Base-by-base conservation (phyloP, 1,139 yeast genomes). In the Insectozyma bohioensis region DNA sequence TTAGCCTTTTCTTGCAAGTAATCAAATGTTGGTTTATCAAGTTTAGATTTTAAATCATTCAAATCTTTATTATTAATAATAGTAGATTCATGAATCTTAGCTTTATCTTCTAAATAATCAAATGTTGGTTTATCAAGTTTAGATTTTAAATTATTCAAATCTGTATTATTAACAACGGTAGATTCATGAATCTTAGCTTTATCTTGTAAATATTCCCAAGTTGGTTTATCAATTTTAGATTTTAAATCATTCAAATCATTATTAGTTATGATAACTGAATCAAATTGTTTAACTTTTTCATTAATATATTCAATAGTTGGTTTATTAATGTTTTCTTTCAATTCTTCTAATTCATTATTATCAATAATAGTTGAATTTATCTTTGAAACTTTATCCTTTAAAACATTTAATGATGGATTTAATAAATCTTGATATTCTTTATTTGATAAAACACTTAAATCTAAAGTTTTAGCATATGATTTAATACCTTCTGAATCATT, bases 1-100 rank as follows among this genome's bases (percentile, higher is more conserved):
- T 24, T 26, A 1, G 70, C 70, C 41, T 61, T 63, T 6, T 52
- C 45, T n/a, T 36, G 33, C 13, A 73, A 41, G 28, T 61, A 58
- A 0, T 48, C 54, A 5, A 15, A 14, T 12, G 4, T 7, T 9
- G 16, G 16, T 5, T 13, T 24, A 5, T 24, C 19, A 24, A 24
- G 5, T 14, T 24, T 7, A 12, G 12, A 9, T 2, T 35, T 18
- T 8, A 54, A 20, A 2, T 42, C 40, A 4, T 40, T 27, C 29
- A 44, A 47, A 9, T 52, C 58, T n/a, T 35, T 33, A 11, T 45
- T 47, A n/a, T 50, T 33, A 10, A 59, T 34, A 10, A 60, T 45
- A 10, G 23, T 18, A 11, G 48, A 43, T 11, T 41, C 39, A 26
- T 38, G 39, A 1, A 28, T 11, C 5, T 27, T 28, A 1, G 60